phyloP scores from a whole-genome alignment of 23 red algal species.

The Gracilaria gracilis region DNA sequence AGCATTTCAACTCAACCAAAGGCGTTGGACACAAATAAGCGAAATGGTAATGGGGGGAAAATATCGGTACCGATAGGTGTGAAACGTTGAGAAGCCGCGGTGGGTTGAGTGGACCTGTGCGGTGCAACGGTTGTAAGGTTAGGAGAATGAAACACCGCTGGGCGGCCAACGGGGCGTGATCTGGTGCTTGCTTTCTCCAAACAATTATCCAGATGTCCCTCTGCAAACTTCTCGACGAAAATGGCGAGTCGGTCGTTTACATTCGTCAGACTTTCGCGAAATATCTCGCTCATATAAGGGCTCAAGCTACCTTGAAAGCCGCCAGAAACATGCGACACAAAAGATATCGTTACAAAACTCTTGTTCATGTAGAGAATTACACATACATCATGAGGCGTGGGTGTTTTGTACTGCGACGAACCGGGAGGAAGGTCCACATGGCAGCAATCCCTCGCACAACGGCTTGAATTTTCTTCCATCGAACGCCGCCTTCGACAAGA shows the following conservation, averaged over 20 bases:
- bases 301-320: conserved; percentile 54
- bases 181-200: conserved; percentile 37
- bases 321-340: conserved; percentile 61
- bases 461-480: conserved; percentile 49
- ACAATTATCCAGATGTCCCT: conserved; percentile 49
- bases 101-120: conserved; percentile 5
- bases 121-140: conserved; percentile 24
- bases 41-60: conserved; percentile 30
- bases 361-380: conserved; percentile 67
- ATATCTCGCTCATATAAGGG: conserved; percentile 51
- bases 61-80: not conserved
- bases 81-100: not conserved
- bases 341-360: conserved; percentile 57
- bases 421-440: conserved; percentile 43
- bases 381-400: conserved; percentile 44
- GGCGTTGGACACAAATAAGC: no score
- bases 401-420: conserved; percentile 46
- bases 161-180: conserved; percentile 34
- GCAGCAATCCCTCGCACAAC: conserved; percentile 40
- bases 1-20: no score
- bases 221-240: conserved; percentile 61
- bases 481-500: conserved; percentile 21
- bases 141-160: conserved; percentile 13
- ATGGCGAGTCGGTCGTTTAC: conserved; percentile 46
- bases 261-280: conserved; percentile 58